Evolutionary conservation across 768 basidiomycete genomes (phyloP).

Genomic region (Hebeloma cylindrosporum): DNA sequence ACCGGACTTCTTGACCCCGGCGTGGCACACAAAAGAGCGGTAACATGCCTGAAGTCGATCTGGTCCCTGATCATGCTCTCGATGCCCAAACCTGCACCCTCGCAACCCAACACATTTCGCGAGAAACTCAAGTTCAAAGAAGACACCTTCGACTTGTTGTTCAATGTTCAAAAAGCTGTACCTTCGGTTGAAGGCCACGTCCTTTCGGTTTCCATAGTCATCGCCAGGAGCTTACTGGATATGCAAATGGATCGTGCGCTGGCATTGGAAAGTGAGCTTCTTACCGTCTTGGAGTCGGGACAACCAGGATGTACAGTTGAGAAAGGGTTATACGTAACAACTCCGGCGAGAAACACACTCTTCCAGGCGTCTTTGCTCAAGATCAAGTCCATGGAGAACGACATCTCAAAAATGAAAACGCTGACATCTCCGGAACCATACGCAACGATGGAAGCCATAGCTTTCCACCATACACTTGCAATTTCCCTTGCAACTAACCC

Average conservation of each 20-base stretch:
- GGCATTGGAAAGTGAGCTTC: constrained; percentile 25
- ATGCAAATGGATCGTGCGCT: constrained; percentile 29
- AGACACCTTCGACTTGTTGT: constrained; percentile 31
- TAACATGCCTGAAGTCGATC: constrained; percentile 37
- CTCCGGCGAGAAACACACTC: constrained; percentile 1
- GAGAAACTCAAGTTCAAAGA: constrained; percentile 34
- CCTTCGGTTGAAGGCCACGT: constrained; percentile 27
- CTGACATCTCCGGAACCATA: constrained; percentile 19
- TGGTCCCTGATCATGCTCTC: constrained; percentile 45
- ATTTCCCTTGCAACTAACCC: constrained; percentile 16
- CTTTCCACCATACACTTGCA: constrained; percentile 16
- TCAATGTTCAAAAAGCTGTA: constrained; percentile 19
- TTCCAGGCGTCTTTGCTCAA: constrained; percentile 12
- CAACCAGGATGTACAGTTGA: not conserved
- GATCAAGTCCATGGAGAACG: constrained; percentile 10
- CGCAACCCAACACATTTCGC: constrained; percentile 15
- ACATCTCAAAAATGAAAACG: constrained; percentile 8
- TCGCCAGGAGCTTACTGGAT: constrained; percentile 35
- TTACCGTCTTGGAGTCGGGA: constrained; percentile 15
- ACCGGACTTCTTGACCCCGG: constrained; percentile 25
- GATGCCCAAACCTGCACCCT: constrained; percentile 23
- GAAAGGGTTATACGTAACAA: not conserved
- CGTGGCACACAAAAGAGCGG: constrained; percentile 30
- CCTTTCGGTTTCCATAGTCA: constrained; percentile 30
- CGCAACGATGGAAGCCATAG: constrained; percentile 20